phyloP scores from a whole-genome alignment of 331 rosid genomes.

The Malus hybrid region DNA sequence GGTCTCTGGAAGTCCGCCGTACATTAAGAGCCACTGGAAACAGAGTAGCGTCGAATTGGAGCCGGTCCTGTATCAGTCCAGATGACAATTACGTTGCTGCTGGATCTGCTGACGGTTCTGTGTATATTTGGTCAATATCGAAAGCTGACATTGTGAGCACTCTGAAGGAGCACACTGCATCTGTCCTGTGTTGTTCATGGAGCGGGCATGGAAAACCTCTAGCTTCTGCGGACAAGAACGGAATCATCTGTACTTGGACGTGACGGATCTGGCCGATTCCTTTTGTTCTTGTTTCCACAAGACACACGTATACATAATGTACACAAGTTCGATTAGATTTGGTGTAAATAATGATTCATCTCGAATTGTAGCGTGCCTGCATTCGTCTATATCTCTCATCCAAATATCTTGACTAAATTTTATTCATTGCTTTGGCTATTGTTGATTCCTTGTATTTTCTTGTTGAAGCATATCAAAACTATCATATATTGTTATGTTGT shows the following conservation, averaged over 20 bases:
- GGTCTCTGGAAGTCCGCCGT: constrained; percentile 83
- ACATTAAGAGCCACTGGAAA: constrained; percentile 69
- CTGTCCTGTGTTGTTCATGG: constrained; percentile 90
- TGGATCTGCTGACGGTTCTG: constrained; percentile 87
- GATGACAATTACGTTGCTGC: constrained; percentile 91
- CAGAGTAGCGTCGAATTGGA: constrained; percentile 91
- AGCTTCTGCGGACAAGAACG: constrained; percentile 92
- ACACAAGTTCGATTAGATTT: constrained; percentile 4
- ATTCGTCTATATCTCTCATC: neutral
- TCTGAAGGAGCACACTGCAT: constrained; percentile 67
- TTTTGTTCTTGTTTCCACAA: constrained; percentile 1
- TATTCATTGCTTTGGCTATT: neutral
- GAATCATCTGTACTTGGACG: constrained; percentile 77
- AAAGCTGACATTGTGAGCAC: constrained; percentile 72
- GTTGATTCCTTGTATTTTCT: neutral
- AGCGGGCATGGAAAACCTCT: constrained; percentile 77
- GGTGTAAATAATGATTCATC: constrained; percentile 27
- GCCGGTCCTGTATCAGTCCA: constrained; percentile 93
- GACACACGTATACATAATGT: constrained; percentile 18
- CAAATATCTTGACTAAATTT: neutral
- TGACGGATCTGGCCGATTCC: constrained; percentile 19
- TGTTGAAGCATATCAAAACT: neutral
- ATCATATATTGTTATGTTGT: neutral
- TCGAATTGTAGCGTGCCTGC: neutral
- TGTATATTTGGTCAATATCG: constrained; percentile 77